Evolutionary conservation across 768 basidiomycete species (phyloP).

Genomic region (Tulasnella sp.): DNA sequence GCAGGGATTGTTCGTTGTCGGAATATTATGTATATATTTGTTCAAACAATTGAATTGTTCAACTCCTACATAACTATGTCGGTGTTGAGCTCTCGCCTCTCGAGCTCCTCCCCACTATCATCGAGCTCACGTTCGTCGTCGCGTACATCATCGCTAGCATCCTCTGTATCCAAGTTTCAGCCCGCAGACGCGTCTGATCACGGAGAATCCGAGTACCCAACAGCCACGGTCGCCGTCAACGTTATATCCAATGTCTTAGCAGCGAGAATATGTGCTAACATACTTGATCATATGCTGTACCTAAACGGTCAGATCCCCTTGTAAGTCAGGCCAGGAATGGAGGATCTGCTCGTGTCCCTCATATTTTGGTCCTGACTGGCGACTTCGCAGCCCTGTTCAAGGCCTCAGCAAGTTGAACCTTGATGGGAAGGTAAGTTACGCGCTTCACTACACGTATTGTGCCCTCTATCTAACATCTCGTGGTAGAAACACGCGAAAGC

Average conservation of each 20-base stretch:
- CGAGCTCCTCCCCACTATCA: not conserved
- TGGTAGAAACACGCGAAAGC: constrained; percentile 10
- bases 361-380: constrained; percentile 1
- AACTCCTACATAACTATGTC: too few relatives aligned
- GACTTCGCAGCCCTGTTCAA: constrained; percentile 7
- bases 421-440: constrained; percentile 8
- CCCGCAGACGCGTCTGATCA: not conserved
- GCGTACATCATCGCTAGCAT: not conserved
- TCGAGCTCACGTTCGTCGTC: constrained; percentile 6
- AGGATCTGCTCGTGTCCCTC: not conserved
- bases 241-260: constrained; percentile 6
- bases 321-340: not conserved
- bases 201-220: not conserved
- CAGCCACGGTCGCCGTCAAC: not conserved
- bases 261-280: not conserved
- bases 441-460: not conserved
- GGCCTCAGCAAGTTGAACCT: not conserved
- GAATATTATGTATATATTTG: too few relatives aligned
- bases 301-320: constrained; percentile 15
- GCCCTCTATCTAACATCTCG: not conserved
- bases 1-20: too few relatives aligned
- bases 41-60: too few relatives aligned
- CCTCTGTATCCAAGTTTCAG: not conserved
- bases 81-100: too few relatives aligned
- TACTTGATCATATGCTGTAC: constrained; percentile 11